These are phyloP conservation scores for Piromyces sp. DNA, from an alignment of 192 early-diverging fungal genomes.

Conservation along the genomic window DNA sequence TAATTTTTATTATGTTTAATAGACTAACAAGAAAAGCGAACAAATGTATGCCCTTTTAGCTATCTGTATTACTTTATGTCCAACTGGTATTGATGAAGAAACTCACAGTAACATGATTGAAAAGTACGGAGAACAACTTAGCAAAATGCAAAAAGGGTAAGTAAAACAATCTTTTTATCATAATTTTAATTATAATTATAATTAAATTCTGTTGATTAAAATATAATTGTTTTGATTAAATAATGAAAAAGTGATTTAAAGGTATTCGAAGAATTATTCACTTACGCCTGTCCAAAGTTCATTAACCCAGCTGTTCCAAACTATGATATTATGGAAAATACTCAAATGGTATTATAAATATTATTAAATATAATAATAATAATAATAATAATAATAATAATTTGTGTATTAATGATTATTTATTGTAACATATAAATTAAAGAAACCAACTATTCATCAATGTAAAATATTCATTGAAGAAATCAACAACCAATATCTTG, in stretches of 20 bases:
- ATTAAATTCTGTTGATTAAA: too few species aligned
- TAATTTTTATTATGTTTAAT: too few species aligned
- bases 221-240: too few species aligned
- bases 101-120: constrained; percentile 75
- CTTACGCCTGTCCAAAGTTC: constrained; percentile 86
- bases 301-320: constrained; percentile 76
- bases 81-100: constrained; percentile 83
- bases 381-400: too few species aligned
- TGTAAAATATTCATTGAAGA: constrained; percentile 71
- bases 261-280: constrained; percentile 77
- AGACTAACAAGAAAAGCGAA: constrained; percentile 77
- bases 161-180: too few species aligned
- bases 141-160: constrained; percentile 66
- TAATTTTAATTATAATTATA: too few species aligned
- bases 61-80: constrained; percentile 76
- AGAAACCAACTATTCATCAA: constrained; percentile 61
- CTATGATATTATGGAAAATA: constrained; percentile 44
- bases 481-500: constrained; percentile 63
- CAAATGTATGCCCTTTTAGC: constrained; percentile 90
- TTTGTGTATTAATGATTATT: too few species aligned
- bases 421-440: too few species aligned
- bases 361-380: too few species aligned
- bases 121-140: constrained; percentile 80
- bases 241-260: constrained; percentile 37
- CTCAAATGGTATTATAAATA: constrained; percentile 5